Conservation (phyloP, 2,329 filamentous ascomycete species). For the Orbilia brochopaga region DNA sequence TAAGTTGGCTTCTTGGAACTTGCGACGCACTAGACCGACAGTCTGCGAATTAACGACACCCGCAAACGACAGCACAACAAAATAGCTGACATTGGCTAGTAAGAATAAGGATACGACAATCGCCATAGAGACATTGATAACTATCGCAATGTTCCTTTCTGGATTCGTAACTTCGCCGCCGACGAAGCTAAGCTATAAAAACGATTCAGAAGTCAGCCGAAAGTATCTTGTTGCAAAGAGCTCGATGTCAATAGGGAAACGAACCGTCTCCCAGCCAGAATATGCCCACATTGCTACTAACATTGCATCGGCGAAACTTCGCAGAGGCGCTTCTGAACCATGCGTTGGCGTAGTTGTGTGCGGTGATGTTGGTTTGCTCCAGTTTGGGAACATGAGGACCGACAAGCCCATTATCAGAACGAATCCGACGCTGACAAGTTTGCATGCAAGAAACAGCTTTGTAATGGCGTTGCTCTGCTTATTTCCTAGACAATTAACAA, state of each 20-base stretch:
- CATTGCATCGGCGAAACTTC: slow-evolving; percentile 59
- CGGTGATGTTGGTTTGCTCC: slow-evolving; percentile 58
- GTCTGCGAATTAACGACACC: slow-evolving; percentile 58
- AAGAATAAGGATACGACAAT: slow-evolving; percentile 60
- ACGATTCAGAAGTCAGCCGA: slow-evolving; percentile 10
- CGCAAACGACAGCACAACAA: slow-evolving; percentile 60
- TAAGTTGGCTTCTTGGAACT: slow-evolving; percentile 8
- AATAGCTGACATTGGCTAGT: slow-evolving; percentile 59
- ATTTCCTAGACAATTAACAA: slow-evolving; percentile 60
- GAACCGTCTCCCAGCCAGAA: slow-evolving; percentile 61
- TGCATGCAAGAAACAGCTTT: slow-evolving; percentile 59
- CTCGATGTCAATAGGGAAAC: slow-evolving; percentile 52
- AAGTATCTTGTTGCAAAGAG: not conserved
- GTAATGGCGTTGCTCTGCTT: slow-evolving; percentile 58
- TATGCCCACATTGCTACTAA: slow-evolving; percentile 61
- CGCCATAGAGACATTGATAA: slow-evolving; percentile 60
- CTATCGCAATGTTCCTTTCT: slow-evolving; percentile 57
- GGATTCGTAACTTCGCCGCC: slow-evolving; percentile 55
- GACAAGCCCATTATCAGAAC: slow-evolving; percentile 54
- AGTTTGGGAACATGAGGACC: slow-evolving; percentile 56
- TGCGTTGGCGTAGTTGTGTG: not conserved
- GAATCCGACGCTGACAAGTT: slow-evolving; percentile 53
- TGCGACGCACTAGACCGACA: slow-evolving; percentile 59
- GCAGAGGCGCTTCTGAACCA: slow-evolving; percentile 57
- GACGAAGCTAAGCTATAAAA: slow-evolving; percentile 54